Conservation (phyloP, 148 eudicot species). For the Chenopodium formosanum region DNA sequence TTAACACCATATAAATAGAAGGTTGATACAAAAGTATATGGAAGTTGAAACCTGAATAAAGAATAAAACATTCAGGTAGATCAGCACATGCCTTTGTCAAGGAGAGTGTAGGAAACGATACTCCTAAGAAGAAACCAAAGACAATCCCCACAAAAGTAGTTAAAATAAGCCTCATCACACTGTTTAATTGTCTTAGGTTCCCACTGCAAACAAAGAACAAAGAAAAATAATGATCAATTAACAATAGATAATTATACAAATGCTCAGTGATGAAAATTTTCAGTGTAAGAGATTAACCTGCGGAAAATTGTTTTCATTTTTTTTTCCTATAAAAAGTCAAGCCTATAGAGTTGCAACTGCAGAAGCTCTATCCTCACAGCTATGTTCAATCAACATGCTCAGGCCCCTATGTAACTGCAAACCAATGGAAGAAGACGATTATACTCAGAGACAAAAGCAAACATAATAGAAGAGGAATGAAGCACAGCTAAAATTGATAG, state of each 20-base stretch:
- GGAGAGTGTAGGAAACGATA: slow-evolving; percentile 54
- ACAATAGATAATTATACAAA: background rate
- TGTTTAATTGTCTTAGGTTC: slow-evolving; percentile 40
- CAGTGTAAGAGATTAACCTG: slow-evolving; percentile 27
- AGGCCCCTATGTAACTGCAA: background rate
- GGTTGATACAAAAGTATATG: background rate
- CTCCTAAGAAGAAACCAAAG: slow-evolving; percentile 72
- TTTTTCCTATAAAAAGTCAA: slow-evolving; percentile 9
- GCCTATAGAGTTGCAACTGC: background rate
- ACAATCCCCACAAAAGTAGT: slow-evolving; percentile 57
- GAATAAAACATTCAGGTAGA: background rate
- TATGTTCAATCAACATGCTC: slow-evolving; percentile 27
- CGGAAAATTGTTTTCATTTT: slow-evolving; percentile 30
- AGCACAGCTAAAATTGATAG: background rate
- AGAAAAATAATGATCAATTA: background rate
- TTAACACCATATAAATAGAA: background rate
- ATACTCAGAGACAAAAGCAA: background rate
- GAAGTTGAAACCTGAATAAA: background rate
- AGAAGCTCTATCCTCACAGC: slow-evolving; percentile 18
- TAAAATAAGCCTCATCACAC: slow-evolving; percentile 54
- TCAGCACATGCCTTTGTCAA: slow-evolving; percentile 46
- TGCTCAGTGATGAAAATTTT: background rate
- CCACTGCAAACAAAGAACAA: slow-evolving; percentile 27
- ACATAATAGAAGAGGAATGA: background rate
- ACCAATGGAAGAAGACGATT: background rate